A percentile compares a stretch with the other conserved stretches of the same genome.
phyloP scores from a whole-genome alignment of 139 green algal species.

The Micractinium sp. region DNA sequence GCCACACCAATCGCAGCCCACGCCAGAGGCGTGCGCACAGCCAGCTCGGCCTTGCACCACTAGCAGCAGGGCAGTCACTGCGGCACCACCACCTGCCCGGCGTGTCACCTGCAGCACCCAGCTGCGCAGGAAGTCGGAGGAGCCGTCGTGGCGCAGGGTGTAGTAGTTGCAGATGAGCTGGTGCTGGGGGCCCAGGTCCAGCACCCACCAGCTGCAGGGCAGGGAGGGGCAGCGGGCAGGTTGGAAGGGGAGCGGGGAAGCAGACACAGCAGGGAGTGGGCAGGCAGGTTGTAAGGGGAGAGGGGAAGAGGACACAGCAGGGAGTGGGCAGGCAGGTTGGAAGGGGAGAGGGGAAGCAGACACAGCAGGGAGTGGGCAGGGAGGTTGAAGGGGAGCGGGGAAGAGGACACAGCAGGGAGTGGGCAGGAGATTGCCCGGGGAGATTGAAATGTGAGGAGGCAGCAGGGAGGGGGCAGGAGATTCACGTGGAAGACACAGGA shows the following conservation, averaged over 20 bases:
- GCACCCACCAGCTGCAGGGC: slow-evolving; percentile 70
- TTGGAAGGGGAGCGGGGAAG: background rate
- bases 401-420: background rate
- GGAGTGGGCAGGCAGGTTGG: background rate
- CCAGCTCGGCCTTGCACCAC: too few relatives aligned
- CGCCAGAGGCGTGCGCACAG: background rate
- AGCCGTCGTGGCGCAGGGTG: slow-evolving; percentile 84
- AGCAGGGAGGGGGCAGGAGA: background rate
- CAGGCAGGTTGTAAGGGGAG: background rate
- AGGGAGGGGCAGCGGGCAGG: background rate
- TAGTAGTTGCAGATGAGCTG: slow-evolving; percentile 83
- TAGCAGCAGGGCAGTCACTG: background rate
- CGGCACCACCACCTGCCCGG: background rate
- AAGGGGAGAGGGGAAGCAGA: background rate
- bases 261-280: background rate
- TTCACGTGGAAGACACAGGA: background rate
- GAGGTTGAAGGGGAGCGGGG: background rate
- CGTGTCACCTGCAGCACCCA: slow-evolving; percentile 84
- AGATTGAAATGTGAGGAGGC: too few relatives aligned
- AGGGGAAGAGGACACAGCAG: background rate
- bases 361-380: background rate
- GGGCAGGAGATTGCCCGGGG: too few relatives aligned
- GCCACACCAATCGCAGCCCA: background rate
- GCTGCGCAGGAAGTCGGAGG: slow-evolving; percentile 70
- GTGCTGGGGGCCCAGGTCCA: slow-evolving; percentile 78